These are phyloP conservation scores for Physcomitrium patens DNA, from an alignment of 225 moss, liverwort and hornwort genomes.

Conservation along the genomic window DNA sequence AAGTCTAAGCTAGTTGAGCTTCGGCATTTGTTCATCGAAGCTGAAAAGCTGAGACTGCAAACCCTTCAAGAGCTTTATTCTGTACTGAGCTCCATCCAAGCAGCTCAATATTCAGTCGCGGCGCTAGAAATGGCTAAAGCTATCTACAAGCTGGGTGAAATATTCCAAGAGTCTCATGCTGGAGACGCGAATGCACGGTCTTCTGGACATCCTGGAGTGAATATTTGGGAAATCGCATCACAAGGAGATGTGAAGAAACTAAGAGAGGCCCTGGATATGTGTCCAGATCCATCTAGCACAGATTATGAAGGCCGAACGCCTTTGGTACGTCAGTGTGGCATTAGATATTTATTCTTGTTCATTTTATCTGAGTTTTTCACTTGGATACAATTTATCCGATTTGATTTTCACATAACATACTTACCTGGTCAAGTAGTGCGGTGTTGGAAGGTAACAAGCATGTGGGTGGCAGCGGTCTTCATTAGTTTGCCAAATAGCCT, in stretches of 20 bases:
- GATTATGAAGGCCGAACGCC: conserved; percentile 74
- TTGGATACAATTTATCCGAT: not conserved
- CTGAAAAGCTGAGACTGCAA: conserved; percentile 68
- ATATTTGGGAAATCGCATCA: conserved; percentile 60
- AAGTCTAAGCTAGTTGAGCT: conserved; percentile 70
- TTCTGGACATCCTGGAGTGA: conserved; percentile 29
- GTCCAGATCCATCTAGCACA: conserved; percentile 52
- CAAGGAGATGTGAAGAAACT: conserved; percentile 56
- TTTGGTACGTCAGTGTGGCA: conserved; percentile 45
- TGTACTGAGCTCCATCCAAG: conserved; percentile 74
- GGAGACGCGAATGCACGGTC: conserved; percentile 33
- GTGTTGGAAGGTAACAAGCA: not conserved
- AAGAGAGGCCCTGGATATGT: conserved; percentile 52
- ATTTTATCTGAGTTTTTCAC: not conserved
- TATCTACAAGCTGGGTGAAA: conserved; percentile 62
- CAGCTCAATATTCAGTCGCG: conserved; percentile 70
- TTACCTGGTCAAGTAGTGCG: not conserved
- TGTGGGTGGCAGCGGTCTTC: conserved; percentile 24
- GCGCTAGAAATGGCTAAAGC: conserved; percentile 77
- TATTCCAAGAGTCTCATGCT: conserved; percentile 55
- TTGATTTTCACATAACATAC: not conserved
- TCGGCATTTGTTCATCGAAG: conserved; percentile 66
- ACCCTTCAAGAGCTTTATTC: conserved; percentile 58
- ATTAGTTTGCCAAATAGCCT: not conserved
- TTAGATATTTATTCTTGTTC: not conserved